Percentiles rank a stretch among this genome's conserved stretches.
These are phyloP conservation scores for Spiromastix sp. DNA, from an alignment of 2,329 filamentous ascomycete genomes.

Conservation along the genomic window DNA sequence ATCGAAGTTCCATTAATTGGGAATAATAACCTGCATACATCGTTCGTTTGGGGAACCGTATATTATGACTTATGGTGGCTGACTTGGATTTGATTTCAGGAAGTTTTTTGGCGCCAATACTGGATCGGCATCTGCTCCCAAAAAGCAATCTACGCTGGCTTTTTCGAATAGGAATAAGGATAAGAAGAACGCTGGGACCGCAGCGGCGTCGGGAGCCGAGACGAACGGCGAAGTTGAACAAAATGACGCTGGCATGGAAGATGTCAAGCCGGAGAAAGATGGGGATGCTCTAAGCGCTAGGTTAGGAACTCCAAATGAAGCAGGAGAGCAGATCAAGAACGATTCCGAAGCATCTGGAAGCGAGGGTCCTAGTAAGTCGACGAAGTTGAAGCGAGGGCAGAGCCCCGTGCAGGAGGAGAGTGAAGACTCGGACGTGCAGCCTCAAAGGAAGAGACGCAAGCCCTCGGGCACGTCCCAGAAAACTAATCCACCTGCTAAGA, in stretches of 20 bases:
- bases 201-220: conserved; percentile 11
- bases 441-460: conserved; percentile 45
- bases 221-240: conserved; percentile 5
- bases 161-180: conserved; percentile 53
- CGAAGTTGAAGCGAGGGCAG: conserved; percentile 29
- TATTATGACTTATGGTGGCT: conserved; percentile 3
- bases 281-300: neutral
- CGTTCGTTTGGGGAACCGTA: conserved; percentile 4
- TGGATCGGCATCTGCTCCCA: conserved; percentile 48
- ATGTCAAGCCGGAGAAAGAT: conserved; percentile 5
- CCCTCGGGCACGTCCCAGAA: conserved; percentile 19
- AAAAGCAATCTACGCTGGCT: conserved; percentile 67
- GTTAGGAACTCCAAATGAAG: conserved; percentile 10
- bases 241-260: conserved; percentile 23
- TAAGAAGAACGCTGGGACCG: conserved; percentile 21
- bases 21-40: too few relatives aligned
- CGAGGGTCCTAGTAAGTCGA: conserved; percentile 12
- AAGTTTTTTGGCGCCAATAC: conserved; percentile 72
- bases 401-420: conserved; percentile 32
- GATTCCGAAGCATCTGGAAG: conserved; percentile 9
- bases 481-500: conserved; percentile 12
- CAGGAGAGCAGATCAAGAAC: too few relatives aligned
- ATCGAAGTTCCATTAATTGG: too few relatives aligned
- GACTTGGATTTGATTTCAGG: too few relatives aligned
- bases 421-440: conserved; percentile 48